Conservation (phyloP, 495 filamentous ascomycete species). For the Physcia stellaris region DNA sequence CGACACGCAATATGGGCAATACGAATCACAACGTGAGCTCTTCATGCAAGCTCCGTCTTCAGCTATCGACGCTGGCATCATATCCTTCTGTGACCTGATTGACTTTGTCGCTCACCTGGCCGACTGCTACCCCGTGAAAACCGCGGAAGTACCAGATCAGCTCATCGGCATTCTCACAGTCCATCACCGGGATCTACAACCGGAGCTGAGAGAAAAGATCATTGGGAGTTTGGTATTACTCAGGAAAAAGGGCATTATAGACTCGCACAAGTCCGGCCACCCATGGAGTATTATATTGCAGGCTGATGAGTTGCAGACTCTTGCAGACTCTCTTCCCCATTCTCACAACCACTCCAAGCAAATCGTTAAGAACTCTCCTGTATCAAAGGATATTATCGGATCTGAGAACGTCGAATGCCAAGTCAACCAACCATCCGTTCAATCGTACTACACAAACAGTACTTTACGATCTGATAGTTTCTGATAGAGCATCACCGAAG, state of each 20-base stretch:
- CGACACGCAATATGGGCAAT: constrained; percentile 76
- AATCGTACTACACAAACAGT: constrained; percentile 88
- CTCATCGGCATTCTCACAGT: constrained; percentile 64
- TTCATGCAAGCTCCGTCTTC: constrained; percentile 72
- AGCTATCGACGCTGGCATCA: constrained; percentile 57
- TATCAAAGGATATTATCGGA: constrained; percentile 89
- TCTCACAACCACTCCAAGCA: constrained; percentile 72
- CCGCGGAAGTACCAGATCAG: constrained; percentile 63
- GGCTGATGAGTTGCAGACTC: constrained; percentile 28
- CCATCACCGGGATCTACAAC: constrained; percentile 68
- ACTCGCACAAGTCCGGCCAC: constrained; percentile 50
- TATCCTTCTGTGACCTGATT: constrained; percentile 71
- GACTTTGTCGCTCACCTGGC: constrained; percentile 87
- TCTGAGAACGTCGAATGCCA: constrained; percentile 69
- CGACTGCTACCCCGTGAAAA: constrained; percentile 77
- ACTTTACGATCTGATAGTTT: constrained; percentile 77
- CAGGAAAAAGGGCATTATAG: constrained; percentile 80
- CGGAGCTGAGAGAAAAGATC: constrained; percentile 82
- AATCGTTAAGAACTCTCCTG: constrained; percentile 67
- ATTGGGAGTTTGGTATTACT: constrained; percentile 81
- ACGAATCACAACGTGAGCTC: constrained; percentile 80
- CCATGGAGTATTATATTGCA: not conserved
- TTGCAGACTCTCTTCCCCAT: constrained; percentile 88
- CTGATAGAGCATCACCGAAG: constrained; percentile 69
- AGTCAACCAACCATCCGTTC: constrained; percentile 75